A percentile compares a stretch with the other conserved stretches of the same genome.
Evolutionary conservation across 192 early-diverging fungal species (phyloP).

Genomic region (Thoreauomyces humboldtii): DNA sequence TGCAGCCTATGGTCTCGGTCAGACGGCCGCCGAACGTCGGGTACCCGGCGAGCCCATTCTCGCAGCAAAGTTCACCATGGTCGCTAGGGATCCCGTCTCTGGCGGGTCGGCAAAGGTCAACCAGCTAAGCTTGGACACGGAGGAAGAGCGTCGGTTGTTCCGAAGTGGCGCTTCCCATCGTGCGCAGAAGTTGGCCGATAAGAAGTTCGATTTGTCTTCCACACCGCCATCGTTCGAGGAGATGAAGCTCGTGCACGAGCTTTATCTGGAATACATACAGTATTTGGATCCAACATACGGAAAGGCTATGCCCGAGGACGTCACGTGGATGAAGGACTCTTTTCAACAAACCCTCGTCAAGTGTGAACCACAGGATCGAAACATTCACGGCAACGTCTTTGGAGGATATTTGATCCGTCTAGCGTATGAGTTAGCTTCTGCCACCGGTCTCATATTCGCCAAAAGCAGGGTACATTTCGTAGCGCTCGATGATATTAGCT

Average conservation of each 20-base stretch:
- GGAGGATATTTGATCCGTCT: conserved; percentile 78
- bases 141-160: conserved; percentile 70
- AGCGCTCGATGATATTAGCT: conserved; percentile 54
- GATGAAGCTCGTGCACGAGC: conserved; percentile 72
- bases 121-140: conserved; percentile 68
- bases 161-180: conserved; percentile 62
- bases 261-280: conserved; percentile 65
- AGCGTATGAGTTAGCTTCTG: conserved; percentile 81
- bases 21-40: conserved; percentile 36
- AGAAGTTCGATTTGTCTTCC: conserved; percentile 55
- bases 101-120: conserved; percentile 70
- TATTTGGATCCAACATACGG: conserved; percentile 43
- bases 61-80: conserved; percentile 86
- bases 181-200: conserved; percentile 43
- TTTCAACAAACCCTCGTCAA: conserved; percentile 68
- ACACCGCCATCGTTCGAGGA: conserved; percentile 76
- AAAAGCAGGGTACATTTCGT: conserved; percentile 55
- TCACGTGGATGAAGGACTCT: conserved; percentile 76
- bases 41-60: conserved; percentile 56
- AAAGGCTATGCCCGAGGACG: conserved; percentile 28
- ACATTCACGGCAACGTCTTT: conserved; percentile 78
- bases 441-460: conserved; percentile 70
- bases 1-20: conserved; percentile 33
- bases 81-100: conserved; percentile 66
- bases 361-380: conserved; percentile 73